phyloP scores from a whole-genome alignment of 2,329 filamentous ascomycete species.

The Coniochaeta sp. region DNA sequence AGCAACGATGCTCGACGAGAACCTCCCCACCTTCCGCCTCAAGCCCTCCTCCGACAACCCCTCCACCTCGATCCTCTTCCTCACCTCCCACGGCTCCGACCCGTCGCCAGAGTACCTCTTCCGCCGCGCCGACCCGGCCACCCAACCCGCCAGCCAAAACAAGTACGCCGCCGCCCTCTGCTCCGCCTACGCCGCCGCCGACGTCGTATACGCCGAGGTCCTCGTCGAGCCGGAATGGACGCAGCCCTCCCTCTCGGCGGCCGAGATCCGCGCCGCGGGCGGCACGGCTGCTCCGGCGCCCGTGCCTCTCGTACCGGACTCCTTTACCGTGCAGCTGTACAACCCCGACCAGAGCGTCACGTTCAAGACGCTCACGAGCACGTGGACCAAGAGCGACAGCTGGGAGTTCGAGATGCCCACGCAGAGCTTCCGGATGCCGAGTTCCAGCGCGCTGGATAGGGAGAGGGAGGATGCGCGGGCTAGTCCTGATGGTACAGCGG shows the following conservation, averaged over 20 bases:
- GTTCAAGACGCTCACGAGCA: conserved; percentile 64
- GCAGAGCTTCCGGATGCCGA: conserved; percentile 75
- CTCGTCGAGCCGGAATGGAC: conserved; percentile 79
- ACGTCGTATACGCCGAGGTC: conserved; percentile 82
- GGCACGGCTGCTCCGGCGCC: conserved; percentile 41
- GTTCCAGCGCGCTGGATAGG: conserved; percentile 69
- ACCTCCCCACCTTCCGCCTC: conserved; percentile 68
- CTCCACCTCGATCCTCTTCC: conserved; percentile 50
- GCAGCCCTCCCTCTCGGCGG: conserved; percentile 72
- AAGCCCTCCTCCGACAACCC: conserved; percentile 45
- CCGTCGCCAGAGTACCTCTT: conserved; percentile 75
- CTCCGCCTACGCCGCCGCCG: conserved; percentile 66
- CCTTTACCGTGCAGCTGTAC: conserved; percentile 84
- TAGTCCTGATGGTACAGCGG: background rate
- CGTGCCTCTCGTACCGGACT: conserved; percentile 66
- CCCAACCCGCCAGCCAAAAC: conserved; percentile 60
- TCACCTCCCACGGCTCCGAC: conserved; percentile 70
- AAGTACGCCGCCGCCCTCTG: conserved; percentile 82
- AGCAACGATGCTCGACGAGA: conserved; percentile 82
- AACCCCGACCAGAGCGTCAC: conserved; percentile 81
- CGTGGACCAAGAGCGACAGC: conserved; percentile 71
- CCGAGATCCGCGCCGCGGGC: conserved; percentile 62
- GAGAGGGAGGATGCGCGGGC: conserved; percentile 45
- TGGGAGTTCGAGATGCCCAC: conserved; percentile 95
- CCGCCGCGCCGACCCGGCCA: conserved; percentile 65